phyloP scores from a whole-genome alignment of 169 alveolate genomes.

The Cyclospora cayetanensis region DNA sequence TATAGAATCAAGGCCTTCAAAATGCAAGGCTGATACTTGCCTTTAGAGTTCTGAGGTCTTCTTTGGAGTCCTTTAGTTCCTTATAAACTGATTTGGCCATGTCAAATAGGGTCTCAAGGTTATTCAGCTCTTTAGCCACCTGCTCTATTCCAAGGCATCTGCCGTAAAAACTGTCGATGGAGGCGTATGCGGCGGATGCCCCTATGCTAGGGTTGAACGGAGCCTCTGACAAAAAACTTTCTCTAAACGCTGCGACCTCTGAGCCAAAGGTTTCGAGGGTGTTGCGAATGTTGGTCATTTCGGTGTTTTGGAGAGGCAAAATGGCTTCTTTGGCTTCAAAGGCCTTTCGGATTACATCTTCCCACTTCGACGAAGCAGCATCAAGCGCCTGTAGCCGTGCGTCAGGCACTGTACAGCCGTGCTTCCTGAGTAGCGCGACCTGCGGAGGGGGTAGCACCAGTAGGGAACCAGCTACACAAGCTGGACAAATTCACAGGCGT shows the following conservation, averaged over 20 bases:
- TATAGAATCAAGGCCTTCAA: no score
- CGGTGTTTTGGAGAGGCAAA: conserved; percentile 85
- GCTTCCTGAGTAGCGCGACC: conserved; percentile 65
- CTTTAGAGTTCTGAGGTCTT: conserved; percentile 80
- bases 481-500: neutral
- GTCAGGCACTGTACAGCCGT: conserved; percentile 77
- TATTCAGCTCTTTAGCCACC: conserved; percentile 88
- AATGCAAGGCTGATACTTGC: neutral
- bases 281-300: conserved; percentile 86
- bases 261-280: conserved; percentile 83
- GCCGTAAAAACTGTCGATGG: conserved; percentile 83
- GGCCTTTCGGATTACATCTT: conserved; percentile 89
- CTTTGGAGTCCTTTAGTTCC: conserved; percentile 90
- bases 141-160: conserved; percentile 84
- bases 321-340: conserved; percentile 89
- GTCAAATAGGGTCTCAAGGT: conserved; percentile 93
- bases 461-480: neutral
- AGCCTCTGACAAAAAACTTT: conserved; percentile 80
- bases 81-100: conserved; percentile 91
- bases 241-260: conserved; percentile 86
- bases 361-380: conserved; percentile 87
- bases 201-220: conserved; percentile 79
- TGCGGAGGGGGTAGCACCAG: no score
- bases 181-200: conserved; percentile 44
- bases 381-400: conserved; percentile 89